Conservation (phyloP, 1,139 yeast species). For the Starmera stellimalicola region DNA sequence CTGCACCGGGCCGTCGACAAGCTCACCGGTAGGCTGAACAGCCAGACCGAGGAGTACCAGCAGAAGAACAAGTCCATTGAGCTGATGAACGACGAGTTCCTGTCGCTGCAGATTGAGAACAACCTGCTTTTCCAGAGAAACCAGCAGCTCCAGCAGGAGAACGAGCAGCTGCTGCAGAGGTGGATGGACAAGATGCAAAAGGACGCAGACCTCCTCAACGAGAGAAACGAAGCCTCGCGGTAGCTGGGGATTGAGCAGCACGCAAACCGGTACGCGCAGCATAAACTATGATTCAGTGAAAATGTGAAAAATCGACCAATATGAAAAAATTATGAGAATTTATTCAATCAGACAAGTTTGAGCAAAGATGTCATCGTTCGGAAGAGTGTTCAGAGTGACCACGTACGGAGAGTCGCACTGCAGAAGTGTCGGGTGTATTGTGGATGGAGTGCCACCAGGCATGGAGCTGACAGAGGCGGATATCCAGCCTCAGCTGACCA, state of each 20-base stretch:
- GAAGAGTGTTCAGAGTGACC: constrained; percentile 62
- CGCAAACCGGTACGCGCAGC: neutral
- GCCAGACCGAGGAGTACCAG: constrained; percentile 35
- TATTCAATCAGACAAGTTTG: neutral
- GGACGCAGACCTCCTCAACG: constrained; percentile 52
- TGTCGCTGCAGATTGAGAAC: constrained; percentile 59
- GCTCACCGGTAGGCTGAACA: constrained; percentile 26
- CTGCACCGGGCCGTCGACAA: constrained; percentile 18
- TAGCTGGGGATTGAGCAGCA: neutral
- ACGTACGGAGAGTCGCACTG: constrained; percentile 98
- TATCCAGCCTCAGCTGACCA: constrained; percentile 87
- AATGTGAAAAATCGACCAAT: constrained; percentile 1
- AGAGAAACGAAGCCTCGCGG: constrained; percentile 11
- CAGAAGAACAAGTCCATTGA: constrained; percentile 52
- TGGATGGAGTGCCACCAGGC: constrained; percentile 97
- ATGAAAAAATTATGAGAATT: neutral
- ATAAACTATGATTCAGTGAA: neutral
- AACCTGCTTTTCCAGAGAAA: constrained; percentile 45
- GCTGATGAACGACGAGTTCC: constrained; percentile 58
- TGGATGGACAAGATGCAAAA: constrained; percentile 50
- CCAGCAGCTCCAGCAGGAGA: constrained; percentile 33
- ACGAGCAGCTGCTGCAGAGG: constrained; percentile 39
- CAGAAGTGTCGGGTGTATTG: constrained; percentile 96
- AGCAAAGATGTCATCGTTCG: constrained; percentile 51
- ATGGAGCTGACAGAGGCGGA: constrained; percentile 76